phyloP scores from a whole-genome alignment of 345 rosid species.

The Hibiscus tridactylites region DNA sequence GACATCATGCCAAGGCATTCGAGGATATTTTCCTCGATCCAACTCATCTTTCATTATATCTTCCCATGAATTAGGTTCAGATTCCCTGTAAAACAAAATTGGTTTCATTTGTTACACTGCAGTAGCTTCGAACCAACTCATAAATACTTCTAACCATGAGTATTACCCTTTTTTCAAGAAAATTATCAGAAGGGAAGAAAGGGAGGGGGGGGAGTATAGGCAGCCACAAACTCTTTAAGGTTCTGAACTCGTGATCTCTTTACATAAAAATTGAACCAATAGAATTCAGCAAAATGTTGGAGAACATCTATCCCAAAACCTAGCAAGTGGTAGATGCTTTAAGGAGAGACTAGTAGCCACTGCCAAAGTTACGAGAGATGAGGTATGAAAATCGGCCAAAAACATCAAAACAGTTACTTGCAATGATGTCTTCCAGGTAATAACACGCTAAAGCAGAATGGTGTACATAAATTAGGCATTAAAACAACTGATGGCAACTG shows the following conservation, averaged over 20 bases:
- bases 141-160: background rate
- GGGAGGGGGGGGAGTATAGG: background rate
- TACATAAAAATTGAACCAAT: background rate
- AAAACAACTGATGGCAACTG: background rate
- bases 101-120: background rate
- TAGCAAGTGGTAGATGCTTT: too few species aligned
- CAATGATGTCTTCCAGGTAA: background rate
- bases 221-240: background rate
- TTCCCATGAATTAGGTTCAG: constrained; percentile 99
- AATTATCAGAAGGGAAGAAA: background rate
- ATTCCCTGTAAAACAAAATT: constrained; percentile 57
- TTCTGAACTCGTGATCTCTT: background rate
- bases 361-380: background rate
- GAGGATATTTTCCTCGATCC: constrained; percentile 82
- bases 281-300: background rate
- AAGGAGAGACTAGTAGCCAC: too few species aligned
- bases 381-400: background rate
- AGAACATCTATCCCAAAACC: background rate
- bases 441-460: background rate
- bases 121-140: constrained; percentile 8
- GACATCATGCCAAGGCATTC: constrained; percentile 99
- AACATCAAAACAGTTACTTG: background rate
- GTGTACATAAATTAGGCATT: background rate
- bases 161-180: background rate
- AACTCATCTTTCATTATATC: constrained; percentile 89